A percentile compares a stretch with the other conserved stretches of the same genome.
Evolutionary conservation across 768 basidiomycete genomes (phyloP).

Genomic region (Boletellus ananas): DNA sequence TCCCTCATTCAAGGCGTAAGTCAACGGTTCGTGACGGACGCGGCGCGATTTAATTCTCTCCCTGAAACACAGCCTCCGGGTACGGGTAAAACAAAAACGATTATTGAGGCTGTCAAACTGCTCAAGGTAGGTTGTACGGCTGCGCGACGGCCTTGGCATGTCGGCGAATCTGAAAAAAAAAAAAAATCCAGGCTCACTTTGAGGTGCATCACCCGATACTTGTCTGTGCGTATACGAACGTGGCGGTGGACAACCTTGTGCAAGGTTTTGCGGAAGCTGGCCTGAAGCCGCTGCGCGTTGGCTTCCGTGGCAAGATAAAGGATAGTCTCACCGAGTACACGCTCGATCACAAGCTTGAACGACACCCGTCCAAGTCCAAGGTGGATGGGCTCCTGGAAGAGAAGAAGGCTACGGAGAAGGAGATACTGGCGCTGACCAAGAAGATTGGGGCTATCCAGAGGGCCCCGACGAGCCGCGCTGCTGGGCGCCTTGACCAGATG

Average conservation of each 20-base stretch:
- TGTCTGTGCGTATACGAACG: constrained; percentile 93
- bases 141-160: not conserved
- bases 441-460: constrained; percentile 21
- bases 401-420: constrained; percentile 30
- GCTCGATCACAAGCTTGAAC: constrained; percentile 58
- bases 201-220: constrained; percentile 79
- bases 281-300: constrained; percentile 75
- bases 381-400: constrained; percentile 42
- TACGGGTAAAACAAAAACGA: constrained; percentile 91
- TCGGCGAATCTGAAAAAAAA: not conserved
- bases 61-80: constrained; percentile 66
- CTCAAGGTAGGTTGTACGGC: constrained; percentile 52
- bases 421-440: constrained; percentile 24
- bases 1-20: constrained; percentile 86
- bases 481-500: constrained; percentile 29
- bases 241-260: constrained; percentile 87
- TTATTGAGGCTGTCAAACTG: constrained; percentile 77
- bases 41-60: not conserved
- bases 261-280: constrained; percentile 61
- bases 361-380: constrained; percentile 51
- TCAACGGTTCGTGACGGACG: not conserved
- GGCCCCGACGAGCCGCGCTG: constrained; percentile 10
- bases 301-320: constrained; percentile 57
- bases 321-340: constrained; percentile 53
- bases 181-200: constrained; percentile 56